Base-by-base conservation (phyloP, 1,284 basidiomycete species). In the Marasmius tenuissimus region DNA sequence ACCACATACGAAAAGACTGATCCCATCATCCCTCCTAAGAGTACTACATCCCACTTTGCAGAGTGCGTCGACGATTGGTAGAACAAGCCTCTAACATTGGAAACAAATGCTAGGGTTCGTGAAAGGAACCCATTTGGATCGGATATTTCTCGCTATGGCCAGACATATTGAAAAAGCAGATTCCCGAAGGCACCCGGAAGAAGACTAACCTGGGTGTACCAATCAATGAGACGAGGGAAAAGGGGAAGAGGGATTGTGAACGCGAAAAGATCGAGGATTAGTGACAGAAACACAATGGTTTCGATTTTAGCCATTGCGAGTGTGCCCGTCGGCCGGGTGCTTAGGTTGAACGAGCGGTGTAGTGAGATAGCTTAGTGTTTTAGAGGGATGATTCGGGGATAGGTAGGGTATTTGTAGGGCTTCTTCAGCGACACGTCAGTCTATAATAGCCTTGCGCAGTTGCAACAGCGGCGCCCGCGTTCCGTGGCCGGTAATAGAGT, bases 201-300 rank as follows among this genome's bases (percentile, higher is more conserved):
- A 35, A 18, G 48, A 71, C 85, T 68, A 65, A 90, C 91, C 72
- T 85, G 74, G 7, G 89, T 88, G 71, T 94, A 96, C 93, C 93
- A 96, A 76, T 94, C 91, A 57, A 94, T 91, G 57, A 94, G 81
- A 48, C 94, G 86, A 51, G 94, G 94, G 75, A 96, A 96, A 45
- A 96, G 84, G 38, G 94, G 94, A 37, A 96, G 81, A n/a, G 94
- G 94, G 50, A 96, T 93, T n/a, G 94, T 96, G 74, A 96, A 96
- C 12, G 94, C 93, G 62, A 96, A 91, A 18, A 96, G 85, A 74
- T 96, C 94, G 56, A 96, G 81, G 33, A 96, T 83, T 40, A 96
- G 78, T 2, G 93, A 94, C 61, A 91, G 72, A 71, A 96, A 89
- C 55, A 96, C 93, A 65, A 95, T 82, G 3, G 83, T 87, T 73